These are phyloP conservation scores for Filobasidium wieringae DNA, from an alignment of 768 basidiomycete species.

Conservation along the genomic window DNA sequence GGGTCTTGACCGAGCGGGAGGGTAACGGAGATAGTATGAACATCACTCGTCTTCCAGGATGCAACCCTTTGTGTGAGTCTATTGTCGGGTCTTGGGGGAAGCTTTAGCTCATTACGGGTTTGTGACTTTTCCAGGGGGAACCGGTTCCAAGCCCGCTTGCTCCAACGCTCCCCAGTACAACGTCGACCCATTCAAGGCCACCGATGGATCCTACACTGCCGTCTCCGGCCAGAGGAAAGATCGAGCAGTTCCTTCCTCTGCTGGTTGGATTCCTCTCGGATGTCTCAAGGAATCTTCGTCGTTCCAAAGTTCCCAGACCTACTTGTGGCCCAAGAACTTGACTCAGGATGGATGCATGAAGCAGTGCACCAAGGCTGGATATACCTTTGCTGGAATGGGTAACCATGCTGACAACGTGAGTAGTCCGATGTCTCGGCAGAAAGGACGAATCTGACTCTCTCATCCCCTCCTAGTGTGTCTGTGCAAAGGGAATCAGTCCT, in stretches of 20 bases:
- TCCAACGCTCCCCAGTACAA: background rate
- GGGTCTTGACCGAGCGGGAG: background rate
- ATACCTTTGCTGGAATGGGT: background rate
- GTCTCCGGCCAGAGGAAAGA: background rate
- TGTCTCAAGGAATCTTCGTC: background rate
- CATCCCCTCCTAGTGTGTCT: background rate
- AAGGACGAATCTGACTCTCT: background rate
- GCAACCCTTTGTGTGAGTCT: conserved; percentile 9
- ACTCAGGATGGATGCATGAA: background rate
- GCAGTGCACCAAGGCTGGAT: background rate
- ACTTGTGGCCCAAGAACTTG: background rate
- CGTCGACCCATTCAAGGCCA: conserved; percentile 1
- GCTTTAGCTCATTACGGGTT: background rate
- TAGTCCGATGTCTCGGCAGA: background rate
- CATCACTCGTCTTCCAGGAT: conserved; percentile 8
- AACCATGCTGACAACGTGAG: background rate
- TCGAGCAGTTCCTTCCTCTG: background rate
- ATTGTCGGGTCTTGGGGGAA: background rate
- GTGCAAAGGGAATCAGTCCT: background rate
- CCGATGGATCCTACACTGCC: background rate
- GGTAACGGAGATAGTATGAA: conserved; percentile 1
- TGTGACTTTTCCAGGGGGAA: background rate
- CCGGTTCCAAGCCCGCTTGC: background rate
- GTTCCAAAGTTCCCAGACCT: background rate
- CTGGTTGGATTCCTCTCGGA: background rate